Percentiles rank a stretch among this genome's conserved stretches.
These are phyloP conservation scores for Alternaria ethzedia DNA, from an alignment of 2,329 filamentous ascomycete genomes.

Conservation along the genomic window DNA sequence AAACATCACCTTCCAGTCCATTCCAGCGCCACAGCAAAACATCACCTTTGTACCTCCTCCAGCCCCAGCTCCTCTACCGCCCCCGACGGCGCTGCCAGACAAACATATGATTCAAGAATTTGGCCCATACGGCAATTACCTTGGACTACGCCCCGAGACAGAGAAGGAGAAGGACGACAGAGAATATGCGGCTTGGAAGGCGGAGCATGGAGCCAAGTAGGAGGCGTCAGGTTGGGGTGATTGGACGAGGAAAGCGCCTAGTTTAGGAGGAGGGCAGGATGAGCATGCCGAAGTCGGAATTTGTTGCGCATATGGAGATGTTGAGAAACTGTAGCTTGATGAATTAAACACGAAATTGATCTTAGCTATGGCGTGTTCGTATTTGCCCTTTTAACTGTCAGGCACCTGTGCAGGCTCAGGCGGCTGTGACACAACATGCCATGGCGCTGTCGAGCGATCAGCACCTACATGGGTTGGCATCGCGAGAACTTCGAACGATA, in stretches of 20 bases:
- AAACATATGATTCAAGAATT: no score
- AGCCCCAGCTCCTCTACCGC: background rate
- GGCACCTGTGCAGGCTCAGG: background rate
- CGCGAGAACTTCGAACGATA: background rate
- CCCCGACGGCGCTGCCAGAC: background rate
- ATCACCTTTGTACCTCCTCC: background rate
- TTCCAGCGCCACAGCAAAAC: background rate
- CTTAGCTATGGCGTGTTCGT: background rate
- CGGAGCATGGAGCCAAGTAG: background rate
- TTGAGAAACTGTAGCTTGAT: background rate
- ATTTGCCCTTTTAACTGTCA: background rate
- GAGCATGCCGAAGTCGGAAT: background rate
- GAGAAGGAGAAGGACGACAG: slow-evolving; percentile 1
- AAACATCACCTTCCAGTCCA: background rate
- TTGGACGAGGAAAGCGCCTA: background rate
- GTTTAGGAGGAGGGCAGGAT: background rate
- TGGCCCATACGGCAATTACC: background rate
- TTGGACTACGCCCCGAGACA: background rate
- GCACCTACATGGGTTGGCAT: background rate
- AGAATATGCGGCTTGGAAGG: slow-evolving; percentile 2
- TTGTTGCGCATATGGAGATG: background rate
- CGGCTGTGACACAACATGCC: background rate
- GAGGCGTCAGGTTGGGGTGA: no score
- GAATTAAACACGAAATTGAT: background rate
- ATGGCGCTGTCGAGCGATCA: background rate